Percentiles rank a stretch among this genome's conserved stretches.
These are phyloP conservation scores for Aspergillus coremiiformis DNA, from an alignment of 495 filamentous ascomycete genomes.

Conservation along the genomic window DNA sequence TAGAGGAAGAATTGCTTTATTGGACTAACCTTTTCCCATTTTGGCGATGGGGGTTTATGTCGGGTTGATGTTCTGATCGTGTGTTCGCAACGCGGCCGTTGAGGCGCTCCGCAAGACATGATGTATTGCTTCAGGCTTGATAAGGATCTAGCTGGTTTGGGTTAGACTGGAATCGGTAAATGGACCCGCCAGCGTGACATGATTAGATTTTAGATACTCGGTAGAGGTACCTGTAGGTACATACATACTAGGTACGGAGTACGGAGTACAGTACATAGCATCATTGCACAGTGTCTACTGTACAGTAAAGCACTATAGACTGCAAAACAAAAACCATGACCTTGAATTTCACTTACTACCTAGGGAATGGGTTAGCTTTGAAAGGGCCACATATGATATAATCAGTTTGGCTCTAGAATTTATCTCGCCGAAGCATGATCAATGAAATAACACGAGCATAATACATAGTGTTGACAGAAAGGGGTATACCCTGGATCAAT, in stretches of 20 bases:
- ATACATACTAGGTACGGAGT: no score
- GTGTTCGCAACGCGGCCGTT: constrained; percentile 4
- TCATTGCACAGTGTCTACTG: no score
- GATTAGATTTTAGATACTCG: no score
- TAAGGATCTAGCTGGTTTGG: constrained; percentile 1
- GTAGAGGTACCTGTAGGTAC: no score
- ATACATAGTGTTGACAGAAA: not conserved
- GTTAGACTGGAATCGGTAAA: constrained; percentile 1
- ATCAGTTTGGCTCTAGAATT: not conserved
- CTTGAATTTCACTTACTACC: not conserved
- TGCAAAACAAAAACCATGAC: not conserved
- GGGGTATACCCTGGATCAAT: not conserved
- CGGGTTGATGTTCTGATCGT: constrained; percentile 1
- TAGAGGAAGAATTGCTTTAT: no score
- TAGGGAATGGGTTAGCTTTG: not conserved
- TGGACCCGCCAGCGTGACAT: no score
- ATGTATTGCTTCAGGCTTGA: constrained; percentile 2
- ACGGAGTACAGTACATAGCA: no score
- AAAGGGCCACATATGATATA: not conserved
- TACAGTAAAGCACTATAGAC: not conserved
- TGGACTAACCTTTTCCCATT: constrained; percentile 54
- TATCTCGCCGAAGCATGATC: not conserved
- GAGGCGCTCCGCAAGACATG: constrained; percentile 1
- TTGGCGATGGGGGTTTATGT: constrained; percentile 13
- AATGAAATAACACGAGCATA: not conserved